Evolutionary conservation across 1,139 yeast genomes (phyloP), one percentile per base, ranked within the genome.

Genomic region (Meyerozyma sp.): DNA sequence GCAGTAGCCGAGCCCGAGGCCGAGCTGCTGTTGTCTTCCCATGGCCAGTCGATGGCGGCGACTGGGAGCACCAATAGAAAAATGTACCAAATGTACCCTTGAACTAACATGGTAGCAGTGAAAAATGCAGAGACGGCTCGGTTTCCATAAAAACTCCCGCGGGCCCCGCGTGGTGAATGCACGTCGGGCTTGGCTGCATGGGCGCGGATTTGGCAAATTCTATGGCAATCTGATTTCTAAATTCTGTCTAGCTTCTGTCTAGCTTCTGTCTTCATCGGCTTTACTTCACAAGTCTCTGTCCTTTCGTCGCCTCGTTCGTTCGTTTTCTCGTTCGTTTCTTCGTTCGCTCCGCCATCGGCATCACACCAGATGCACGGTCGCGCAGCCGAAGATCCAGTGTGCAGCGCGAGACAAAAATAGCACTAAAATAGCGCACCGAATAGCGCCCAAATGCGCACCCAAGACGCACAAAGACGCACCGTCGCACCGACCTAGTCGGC

Each of bases 41-140:
- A 49, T 2, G 50, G 49, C 49, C 49, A 47, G 11, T 37, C 38
- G 36, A 47, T 39, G 40, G 49, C 47, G 5, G 11, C 9, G 14
- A 18, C 39, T 2, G 39, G 23, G 11, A 18, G 3, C 30, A 26
- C 9, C 16, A 36, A 23, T 4, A 36, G 5, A 14, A 25, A 36
- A 25, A 36, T 3, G 20, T 16, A 13, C 34, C 16, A 30, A 8
- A 30, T 2, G 21, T 30, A 13, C 18, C 10, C 14, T 3, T 2
- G 3, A 8, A 30, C 5, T 21, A 30, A n/a, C 34, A 30, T 30
- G 20, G 14, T 30, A 16, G 29, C 3, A 27, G 29, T 27, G 29
- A 27, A 27, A 21, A 21, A 21, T 21, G 23, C 23, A 21, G 23
- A 21, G 6, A 6, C 23, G 3, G 23, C 23, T 27, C 29, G 29